These are phyloP conservation scores for Rhodotorula sp. DNA, from an alignment of 1,284 basidiomycete genomes.

Conservation along the genomic window DNA sequence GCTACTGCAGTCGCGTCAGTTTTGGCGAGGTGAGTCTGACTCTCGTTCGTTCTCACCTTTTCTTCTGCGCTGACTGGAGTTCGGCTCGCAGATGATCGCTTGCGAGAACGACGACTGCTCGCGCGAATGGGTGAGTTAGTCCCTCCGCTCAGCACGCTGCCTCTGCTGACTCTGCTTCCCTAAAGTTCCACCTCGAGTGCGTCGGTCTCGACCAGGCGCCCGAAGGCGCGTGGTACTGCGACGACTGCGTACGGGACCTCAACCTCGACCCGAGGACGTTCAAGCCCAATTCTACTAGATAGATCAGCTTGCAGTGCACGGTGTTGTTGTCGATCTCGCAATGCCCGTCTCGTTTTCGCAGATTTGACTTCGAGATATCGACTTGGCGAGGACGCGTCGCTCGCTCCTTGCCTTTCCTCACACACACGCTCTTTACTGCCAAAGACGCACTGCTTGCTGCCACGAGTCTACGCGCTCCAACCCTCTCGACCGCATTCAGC, in stretches of 20 bases:
- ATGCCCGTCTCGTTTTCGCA: not conserved
- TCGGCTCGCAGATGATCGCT: slow-evolving; percentile 37
- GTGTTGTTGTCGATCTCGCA: not conserved
- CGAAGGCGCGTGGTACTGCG: slow-evolving; percentile 38
- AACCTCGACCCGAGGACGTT: slow-evolving; percentile 6
- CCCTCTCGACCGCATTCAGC: not conserved
- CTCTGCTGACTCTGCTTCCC: not conserved
- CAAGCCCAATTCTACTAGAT: not conserved
- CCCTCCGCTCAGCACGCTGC: not conserved
- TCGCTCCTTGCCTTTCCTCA: not conserved
- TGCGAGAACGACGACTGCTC: slow-evolving; percentile 44
- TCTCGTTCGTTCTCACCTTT: not conserved
- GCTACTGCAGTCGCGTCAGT: slow-evolving; percentile 41
- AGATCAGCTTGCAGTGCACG: not conserved
- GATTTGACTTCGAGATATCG: not conserved
- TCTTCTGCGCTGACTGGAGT: not conserved
- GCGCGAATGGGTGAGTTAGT: slow-evolving; percentile 41
- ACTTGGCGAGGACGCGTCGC: not conserved
- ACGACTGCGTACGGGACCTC: slow-evolving; percentile 24
- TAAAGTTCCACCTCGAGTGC: slow-evolving; percentile 42
- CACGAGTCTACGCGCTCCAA: not conserved
- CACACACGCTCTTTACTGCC: not conserved
- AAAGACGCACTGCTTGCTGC: too few species aligned
- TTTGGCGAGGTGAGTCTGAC: slow-evolving; percentile 34
- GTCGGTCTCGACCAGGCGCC: slow-evolving; percentile 34